phyloP scores from a whole-genome alignment of 495 filamentous ascomycete genomes.

The Trichoderma asperelloides region DNA sequence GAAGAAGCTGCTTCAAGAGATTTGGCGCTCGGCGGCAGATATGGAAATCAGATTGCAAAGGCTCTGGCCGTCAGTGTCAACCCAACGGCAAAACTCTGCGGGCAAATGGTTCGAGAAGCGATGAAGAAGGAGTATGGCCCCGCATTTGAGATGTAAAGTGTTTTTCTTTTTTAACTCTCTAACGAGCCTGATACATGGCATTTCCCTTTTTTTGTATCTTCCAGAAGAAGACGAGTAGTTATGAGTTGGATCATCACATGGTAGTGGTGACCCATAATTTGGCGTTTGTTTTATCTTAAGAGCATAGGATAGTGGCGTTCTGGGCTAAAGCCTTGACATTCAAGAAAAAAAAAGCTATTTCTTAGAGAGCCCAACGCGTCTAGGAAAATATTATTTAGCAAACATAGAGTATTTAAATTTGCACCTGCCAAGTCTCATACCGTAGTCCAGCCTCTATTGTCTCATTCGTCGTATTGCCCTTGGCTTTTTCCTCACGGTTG shows the following conservation, averaged over 20 bases:
- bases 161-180: background rate
- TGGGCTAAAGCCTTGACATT: background rate
- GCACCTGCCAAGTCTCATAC: conserved; percentile 18
- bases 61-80: conserved; percentile 71
- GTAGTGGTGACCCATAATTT: background rate
- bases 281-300: background rate
- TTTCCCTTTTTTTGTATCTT: background rate
- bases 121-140: conserved; percentile 64
- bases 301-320: conserved; percentile 3
- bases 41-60: conserved; percentile 70
- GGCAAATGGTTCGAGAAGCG: conserved; percentile 76
- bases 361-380: conserved; percentile 20
- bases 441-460: conserved; percentile 40
- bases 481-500: conserved; percentile 73
- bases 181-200: background rate
- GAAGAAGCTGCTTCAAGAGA: conserved; percentile 66
- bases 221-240: background rate
- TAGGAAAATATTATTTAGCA: conserved; percentile 8
- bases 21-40: conserved; percentile 66
- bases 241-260: background rate
- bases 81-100: conserved; percentile 83
- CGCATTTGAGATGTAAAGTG: conserved; percentile 17
- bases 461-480: conserved; percentile 45
- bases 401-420: background rate
- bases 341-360: conserved; percentile 8